Evolutionary conservation across 768 basidiomycete genomes (phyloP), one percentile per base, ranked within the genome.

Genomic region (Sarcodon aspratus): DNA sequence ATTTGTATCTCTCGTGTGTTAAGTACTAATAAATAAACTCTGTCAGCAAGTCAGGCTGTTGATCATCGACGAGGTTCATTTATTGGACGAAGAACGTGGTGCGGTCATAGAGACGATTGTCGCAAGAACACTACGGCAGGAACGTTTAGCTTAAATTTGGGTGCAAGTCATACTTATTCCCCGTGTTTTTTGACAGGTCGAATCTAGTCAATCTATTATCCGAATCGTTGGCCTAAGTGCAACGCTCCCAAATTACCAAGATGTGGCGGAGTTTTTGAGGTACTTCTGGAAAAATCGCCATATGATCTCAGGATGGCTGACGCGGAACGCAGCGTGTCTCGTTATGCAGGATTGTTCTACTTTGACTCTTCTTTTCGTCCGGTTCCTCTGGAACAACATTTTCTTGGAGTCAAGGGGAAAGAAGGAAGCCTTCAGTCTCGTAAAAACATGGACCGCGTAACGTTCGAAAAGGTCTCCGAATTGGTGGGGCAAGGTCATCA

Each of bases 61-160:
- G 36, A 96, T 99, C 59, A 95, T 98, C 50, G 96, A 98, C 55
- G 96, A 99, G 64, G 89, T 98, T 0, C 96, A 98, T 66, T 70
- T 99, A 15, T 75, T 98, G 44, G 97, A 97, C 59, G 96, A 98
- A 68, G 94, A 96, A 51, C 87, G 96, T 58, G 96, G 96, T 18
- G 93, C 96, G 11, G 95, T 98, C 33, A 93, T 99, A 53, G 96
- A 99, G 65, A 89, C 93, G 0, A 98, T 98, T 56, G 94, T 99
- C 10, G 96, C 96, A 3, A 75, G 96, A 54, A 99, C 96, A 2
- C 68, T 97, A 18, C 79, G 96, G 40, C 91, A 93, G 69, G 90
- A 81, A 36, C 46, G 63, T 45, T 37, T 17, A 35, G 7, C 7
- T 33, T 33, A n/a, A 35, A 44, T 43, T 12, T 43, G 27, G 27